Evolutionary conservation across 1,284 basidiomycete species (phyloP).

Genomic region (Mycocalia duriaeana): DNA sequence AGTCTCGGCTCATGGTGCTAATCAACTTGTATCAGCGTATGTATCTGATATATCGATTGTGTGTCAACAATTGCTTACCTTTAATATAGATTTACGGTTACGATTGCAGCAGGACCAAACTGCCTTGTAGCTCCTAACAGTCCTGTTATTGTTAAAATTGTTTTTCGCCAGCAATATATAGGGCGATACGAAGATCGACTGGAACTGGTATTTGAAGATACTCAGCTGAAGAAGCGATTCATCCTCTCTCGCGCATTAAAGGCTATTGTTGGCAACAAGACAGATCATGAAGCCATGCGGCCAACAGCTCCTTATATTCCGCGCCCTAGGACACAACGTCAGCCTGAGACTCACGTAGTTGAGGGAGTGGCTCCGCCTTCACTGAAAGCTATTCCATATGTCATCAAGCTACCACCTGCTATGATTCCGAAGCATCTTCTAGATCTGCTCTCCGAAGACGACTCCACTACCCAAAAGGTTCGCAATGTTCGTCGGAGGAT

Average conservation of each 20-base stretch:
- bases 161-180: slow-evolving; percentile 29
- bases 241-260: slow-evolving; percentile 37
- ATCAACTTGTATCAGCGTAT: too few relatives aligned
- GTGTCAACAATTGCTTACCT: too few relatives aligned
- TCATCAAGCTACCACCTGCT: slow-evolving; percentile 33
- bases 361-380: slow-evolving; percentile 43
- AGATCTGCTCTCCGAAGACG: slow-evolving; percentile 21
- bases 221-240: slow-evolving; percentile 33
- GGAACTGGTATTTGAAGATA: slow-evolving; percentile 39
- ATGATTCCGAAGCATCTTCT: slow-evolving; percentile 31
- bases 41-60: too few relatives aligned
- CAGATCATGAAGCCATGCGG: slow-evolving; percentile 45
- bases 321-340: slow-evolving; percentile 31
- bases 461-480: slow-evolving; percentile 15
- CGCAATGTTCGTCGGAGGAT: slow-evolving; percentile 23
- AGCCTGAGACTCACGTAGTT: slow-evolving; percentile 37
- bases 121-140: slow-evolving; percentile 22
- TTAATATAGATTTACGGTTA: too few relatives aligned
- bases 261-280: slow-evolving; percentile 38
- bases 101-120: too few relatives aligned
- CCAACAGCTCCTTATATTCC: slow-evolving; percentile 51
- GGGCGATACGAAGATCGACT: slow-evolving; percentile 47
- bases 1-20: too few relatives aligned
- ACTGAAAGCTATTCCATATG: slow-evolving; percentile 35
- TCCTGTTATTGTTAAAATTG: slow-evolving; percentile 27